phyloP scores from a whole-genome alignment of 2,329 filamentous ascomycete species.

The Clonostachys chloroleuca region DNA sequence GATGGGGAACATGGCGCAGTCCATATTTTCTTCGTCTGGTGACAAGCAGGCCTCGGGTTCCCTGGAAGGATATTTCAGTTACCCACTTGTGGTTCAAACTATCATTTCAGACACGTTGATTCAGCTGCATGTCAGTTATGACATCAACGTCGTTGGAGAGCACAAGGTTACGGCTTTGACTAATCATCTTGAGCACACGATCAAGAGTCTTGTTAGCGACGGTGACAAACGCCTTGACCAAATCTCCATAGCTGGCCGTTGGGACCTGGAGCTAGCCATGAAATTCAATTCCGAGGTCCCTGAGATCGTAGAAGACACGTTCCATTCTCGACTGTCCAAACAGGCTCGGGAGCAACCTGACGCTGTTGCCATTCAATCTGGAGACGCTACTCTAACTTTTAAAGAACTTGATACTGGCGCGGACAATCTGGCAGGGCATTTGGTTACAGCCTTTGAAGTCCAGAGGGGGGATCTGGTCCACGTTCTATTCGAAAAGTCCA shows the following conservation, averaged over 20 bases:
- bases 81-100: slow-evolving; percentile 3
- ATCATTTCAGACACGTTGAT: neutral
- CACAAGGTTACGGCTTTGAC: neutral
- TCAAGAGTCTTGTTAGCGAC: neutral
- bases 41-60: neutral
- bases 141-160: neutral
- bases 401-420: slow-evolving; percentile 9
- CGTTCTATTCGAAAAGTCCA: slow-evolving; percentile 11
- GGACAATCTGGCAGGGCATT: neutral
- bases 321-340: slow-evolving; percentile 1
- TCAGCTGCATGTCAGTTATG: slow-evolving; percentile 3
- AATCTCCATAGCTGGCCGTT: neutral
- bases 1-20: too few relatives aligned
- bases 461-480: slow-evolving; percentile 6
- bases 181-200: slow-evolving; percentile 1
- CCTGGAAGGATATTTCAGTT: slow-evolving; percentile 9
- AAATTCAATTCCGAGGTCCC: neutral
- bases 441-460: slow-evolving; percentile 1
- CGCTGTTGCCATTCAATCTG: slow-evolving; percentile 30
- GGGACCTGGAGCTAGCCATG: neutral
- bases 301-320: neutral
- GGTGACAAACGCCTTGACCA: neutral
- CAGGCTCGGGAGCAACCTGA: slow-evolving; percentile 12
- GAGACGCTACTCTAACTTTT: slow-evolving; percentile 27
- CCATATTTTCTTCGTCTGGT: neutral